Evolutionary conservation across 139 green algal genomes (phyloP).

Genomic region (Coelastrella sp.): DNA sequence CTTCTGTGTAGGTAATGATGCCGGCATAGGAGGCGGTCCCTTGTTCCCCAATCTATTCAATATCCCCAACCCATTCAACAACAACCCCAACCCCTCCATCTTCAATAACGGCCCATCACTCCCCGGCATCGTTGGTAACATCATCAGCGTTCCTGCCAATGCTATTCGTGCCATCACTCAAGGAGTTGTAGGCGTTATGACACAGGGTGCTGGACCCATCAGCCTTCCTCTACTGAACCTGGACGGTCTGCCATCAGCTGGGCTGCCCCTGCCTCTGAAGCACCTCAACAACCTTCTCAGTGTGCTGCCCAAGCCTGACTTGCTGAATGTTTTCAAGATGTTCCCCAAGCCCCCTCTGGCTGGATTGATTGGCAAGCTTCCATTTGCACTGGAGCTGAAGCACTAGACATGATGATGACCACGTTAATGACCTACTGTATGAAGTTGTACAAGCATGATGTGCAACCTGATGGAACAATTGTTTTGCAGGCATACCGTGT

Average conservation of each 20-base stretch:
- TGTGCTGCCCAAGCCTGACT: constrained; percentile 27
- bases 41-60: no score
- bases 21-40: no score
- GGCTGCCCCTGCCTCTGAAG: constrained; percentile 14
- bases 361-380: not conserved
- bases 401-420: not conserved
- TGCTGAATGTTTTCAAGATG: constrained; percentile 14
- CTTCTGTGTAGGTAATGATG: no score
- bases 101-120: not conserved
- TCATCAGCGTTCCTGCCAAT: constrained; percentile 3
- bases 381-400: not conserved
- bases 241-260: not conserved
- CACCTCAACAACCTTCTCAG: constrained; percentile 14
- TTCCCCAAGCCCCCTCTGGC: not conserved
- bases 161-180: constrained; percentile 4
- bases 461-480: no score
- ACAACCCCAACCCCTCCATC: not conserved
- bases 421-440: not conserved
- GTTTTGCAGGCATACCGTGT: no score
- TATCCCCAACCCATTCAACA: no score
- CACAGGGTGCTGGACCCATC: not conserved
- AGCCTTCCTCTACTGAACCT: not conserved
- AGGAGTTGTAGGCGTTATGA: not conserved
- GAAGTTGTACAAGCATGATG: not conserved
- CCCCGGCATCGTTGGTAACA: not conserved